Base-by-base conservation (phyloP, 2,329 filamentous ascomycete species). In the Phoma sp. region DNA sequence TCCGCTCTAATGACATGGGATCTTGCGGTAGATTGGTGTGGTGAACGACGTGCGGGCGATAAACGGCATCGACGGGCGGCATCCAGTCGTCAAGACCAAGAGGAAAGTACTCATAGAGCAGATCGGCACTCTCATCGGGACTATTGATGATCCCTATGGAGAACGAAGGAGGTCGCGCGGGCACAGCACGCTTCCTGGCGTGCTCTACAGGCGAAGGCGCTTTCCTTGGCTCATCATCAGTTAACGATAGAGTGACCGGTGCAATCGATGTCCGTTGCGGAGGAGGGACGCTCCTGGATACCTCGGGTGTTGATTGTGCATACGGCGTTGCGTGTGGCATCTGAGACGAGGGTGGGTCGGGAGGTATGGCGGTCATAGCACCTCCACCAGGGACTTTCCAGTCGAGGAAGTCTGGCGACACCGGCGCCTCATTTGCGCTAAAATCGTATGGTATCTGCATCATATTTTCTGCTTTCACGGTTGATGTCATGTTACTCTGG, bases 21-120 rank as follows among this genome's bases (percentile, higher is more conserved):
- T 81, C 79, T 32, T 75, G 70, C 1, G 78, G 78, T 30, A 82
- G 60, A 52, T 79, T 80, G 18, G 90, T 93, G 71, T 97, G 93
- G 75, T 98, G 93, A 3, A 97, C 93, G 13, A 96, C 91, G 72
- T 97, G 93, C 5, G 93, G 93, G 43, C 91, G 82, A 72, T 96
- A 96, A 13, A 96, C 88, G 4, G 91, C 91, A 74, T 96, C 91
- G 3, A 96, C 90, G 1, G 91, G 91, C 2, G 89, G 89, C 85
- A 93, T 91, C 89, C 89, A 97, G 69, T 97, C 93, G 72, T 97
- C 92, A 54, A 96, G 78, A 43, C 89, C 92, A 13, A 98, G 80
- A 0, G 93, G 93, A 61, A 98, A 97, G 71, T 98, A 97, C 76
- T 98, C 93, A 71, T 97, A 97, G 14, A 97, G 79, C 61, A 93